Base-by-base conservation (phyloP, 371 early-diverging fungal genomes). In the Apophysomyces variabilis region DNA sequence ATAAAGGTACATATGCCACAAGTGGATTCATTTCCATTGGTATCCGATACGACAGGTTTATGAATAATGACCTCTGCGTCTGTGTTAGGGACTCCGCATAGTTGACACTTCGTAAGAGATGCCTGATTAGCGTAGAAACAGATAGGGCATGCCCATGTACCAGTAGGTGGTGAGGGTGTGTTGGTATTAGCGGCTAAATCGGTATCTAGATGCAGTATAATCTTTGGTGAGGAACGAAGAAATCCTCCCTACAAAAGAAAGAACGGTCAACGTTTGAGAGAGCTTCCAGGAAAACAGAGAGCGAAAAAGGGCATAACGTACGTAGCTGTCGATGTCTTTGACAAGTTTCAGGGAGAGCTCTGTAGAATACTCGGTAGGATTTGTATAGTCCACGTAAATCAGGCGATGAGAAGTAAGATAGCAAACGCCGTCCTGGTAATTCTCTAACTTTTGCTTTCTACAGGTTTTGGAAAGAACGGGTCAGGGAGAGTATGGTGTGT, bases 1-100 rank as follows among this genome's bases (percentile, higher is more conserved):
- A 89, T 76, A 72, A 95, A 96, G 0, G 96, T 96, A 75, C 96
- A 93, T 3, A 78, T 73, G 7, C 83, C 74, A 61, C 93, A 93
- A 11, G 86, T 71, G n/a, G 82, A 72, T 6, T 64, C 70, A 38
- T 71, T 60, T 26, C 57, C 38, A 6, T 67, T 59, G 43, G 32
- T n/a, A 21, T 50, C 58, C 32, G 63, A 35, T 13, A 60, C 41
- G 18, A 26, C 32, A n/a, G 38, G 38, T 26, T 43, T 41, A 64
- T 47, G 32, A 39, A 45, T 11, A 61, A 43, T 57, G 44, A 57
- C 3, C 3, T 26, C 32, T 41, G 54, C n/a, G 18, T 35, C 7
- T 46, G 70, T 5, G 16, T 78, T 75, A 57, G 64, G 69, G 60
- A 92, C 92, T 39, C 95, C 95, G 67, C 95, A 95, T 14, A 92